Conservation (phyloP, 225 moss, liverwort and hornwort species). For the Marchantia polymorpha region DNA sequence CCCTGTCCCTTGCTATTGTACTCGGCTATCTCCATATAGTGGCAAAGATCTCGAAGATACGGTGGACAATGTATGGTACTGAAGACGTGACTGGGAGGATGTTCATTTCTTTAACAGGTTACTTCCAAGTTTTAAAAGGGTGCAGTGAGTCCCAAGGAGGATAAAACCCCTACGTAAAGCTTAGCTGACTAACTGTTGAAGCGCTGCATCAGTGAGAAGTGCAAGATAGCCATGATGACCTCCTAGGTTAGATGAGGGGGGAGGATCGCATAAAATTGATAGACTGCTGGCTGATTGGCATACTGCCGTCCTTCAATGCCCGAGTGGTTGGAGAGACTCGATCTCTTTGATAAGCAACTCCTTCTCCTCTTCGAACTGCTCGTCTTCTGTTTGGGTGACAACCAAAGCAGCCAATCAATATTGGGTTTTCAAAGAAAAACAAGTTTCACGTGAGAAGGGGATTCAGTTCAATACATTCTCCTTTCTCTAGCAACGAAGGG, state of each 20-base stretch:
- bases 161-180: not conserved
- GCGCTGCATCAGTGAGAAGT: not conserved
- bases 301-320: conserved; percentile 6
- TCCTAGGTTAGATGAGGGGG: not conserved
- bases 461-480: too few species aligned
- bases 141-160: not conserved
- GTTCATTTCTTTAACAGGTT: not conserved
- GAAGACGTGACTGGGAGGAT: not conserved
- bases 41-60: not conserved
- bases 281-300: not conserved
- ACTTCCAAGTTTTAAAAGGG: conserved; percentile 5
- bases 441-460: not conserved
- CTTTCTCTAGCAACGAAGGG: too few species aligned
- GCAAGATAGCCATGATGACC: not conserved
- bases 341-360: conserved; percentile 94
- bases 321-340: conserved; percentile 54
- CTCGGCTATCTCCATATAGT: conserved; percentile 11
- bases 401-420: not conserved
- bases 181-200: conserved; percentile 1
- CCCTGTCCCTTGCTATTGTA: conserved; percentile 22
- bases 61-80: not conserved
- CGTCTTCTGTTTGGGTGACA: conserved; percentile 54
- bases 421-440: not conserved
- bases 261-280: not conserved
- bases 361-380: conserved; percentile 99